phyloP scores from a whole-genome alignment of 2,329 filamentous ascomycete species.

The Westerdykella sp. region DNA sequence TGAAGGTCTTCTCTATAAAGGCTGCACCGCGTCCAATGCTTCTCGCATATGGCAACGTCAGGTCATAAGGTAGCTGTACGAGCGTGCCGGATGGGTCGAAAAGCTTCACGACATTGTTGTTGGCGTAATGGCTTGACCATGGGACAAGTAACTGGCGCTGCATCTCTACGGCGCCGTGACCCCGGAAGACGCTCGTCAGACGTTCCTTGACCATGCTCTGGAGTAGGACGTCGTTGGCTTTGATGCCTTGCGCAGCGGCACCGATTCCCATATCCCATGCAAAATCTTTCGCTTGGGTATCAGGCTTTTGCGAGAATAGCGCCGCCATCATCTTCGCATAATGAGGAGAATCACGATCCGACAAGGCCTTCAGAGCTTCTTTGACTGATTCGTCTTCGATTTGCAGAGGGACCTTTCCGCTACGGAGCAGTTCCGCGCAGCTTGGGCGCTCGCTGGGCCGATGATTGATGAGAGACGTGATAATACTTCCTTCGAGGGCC shows the following conservation, averaged over 20 bases:
- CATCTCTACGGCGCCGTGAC: conserved; percentile 81
- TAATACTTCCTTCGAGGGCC: conserved; percentile 65
- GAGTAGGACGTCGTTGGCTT: conserved; percentile 56
- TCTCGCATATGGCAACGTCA: conserved; percentile 83
- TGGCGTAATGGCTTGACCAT: conserved; percentile 68
- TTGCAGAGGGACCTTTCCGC: conserved; percentile 80
- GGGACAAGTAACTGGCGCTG: conserved; percentile 73
- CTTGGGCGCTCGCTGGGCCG: conserved; percentile 76
- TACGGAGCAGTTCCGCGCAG: conserved; percentile 73
- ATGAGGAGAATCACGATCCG: conserved; percentile 77
- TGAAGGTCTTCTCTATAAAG: conserved; percentile 68
- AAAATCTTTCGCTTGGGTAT: conserved; percentile 70
- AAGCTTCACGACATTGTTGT: conserved; percentile 65
- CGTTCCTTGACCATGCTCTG: conserved; percentile 68
- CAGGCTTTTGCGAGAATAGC: conserved; percentile 65
- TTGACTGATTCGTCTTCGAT: conserved; percentile 90
- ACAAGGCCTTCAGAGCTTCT: conserved; percentile 71
- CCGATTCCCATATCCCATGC: conserved; percentile 43
- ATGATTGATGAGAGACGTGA: conserved; percentile 73
- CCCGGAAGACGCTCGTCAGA: conserved; percentile 71
- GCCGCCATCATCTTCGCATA: conserved; percentile 85
- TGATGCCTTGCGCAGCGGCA: conserved; percentile 24
- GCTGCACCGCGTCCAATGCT: conserved; percentile 66
- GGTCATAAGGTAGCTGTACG: conserved; percentile 87
- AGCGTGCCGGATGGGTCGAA: conserved; percentile 80